Percentiles rank a stretch among this genome's conserved stretches.
phyloP scores from a whole-genome alignment of 2,329 filamentous ascomycete species.

The Fusarium musae region DNA sequence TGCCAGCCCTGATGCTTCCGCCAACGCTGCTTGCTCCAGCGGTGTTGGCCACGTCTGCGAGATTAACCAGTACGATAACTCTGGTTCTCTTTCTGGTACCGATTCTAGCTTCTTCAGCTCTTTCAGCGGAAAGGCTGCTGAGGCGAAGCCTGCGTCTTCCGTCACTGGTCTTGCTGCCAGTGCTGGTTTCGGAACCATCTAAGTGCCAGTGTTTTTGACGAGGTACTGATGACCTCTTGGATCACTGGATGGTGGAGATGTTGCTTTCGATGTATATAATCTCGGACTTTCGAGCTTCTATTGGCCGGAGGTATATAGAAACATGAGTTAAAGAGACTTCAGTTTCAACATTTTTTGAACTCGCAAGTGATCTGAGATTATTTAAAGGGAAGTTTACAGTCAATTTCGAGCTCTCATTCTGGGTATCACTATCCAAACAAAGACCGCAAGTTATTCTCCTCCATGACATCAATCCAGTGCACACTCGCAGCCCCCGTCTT shows the following conservation, averaged over 20 bases:
- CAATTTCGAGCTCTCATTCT: not conserved
- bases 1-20: constrained; percentile 44
- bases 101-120: constrained; percentile 60
- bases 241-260: not conserved
- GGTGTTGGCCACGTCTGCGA: constrained; percentile 61
- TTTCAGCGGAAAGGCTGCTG: constrained; percentile 64
- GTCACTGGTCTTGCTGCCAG: constrained; percentile 51
- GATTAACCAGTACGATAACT: constrained; percentile 59
- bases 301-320: not conserved
- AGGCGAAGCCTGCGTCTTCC: constrained; percentile 50
- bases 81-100: constrained; percentile 51
- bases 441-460: constrained; percentile 35
- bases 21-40: constrained; percentile 55
- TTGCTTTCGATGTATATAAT: constrained; percentile 18
- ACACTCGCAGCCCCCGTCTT: not conserved
- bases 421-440: constrained; percentile 30
- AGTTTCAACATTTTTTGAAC: not conserved
- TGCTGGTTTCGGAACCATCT: constrained; percentile 60
- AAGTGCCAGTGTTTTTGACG: not conserved
- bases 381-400: too few species aligned
- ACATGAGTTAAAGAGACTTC: not conserved
- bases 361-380: too few species aligned
- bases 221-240: not conserved
- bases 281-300: not conserved
- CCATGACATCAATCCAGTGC: constrained; percentile 42